phyloP scores from a whole-genome alignment of 768 basidiomycete species.

The Porphyrellus cyaneotinctus region DNA sequence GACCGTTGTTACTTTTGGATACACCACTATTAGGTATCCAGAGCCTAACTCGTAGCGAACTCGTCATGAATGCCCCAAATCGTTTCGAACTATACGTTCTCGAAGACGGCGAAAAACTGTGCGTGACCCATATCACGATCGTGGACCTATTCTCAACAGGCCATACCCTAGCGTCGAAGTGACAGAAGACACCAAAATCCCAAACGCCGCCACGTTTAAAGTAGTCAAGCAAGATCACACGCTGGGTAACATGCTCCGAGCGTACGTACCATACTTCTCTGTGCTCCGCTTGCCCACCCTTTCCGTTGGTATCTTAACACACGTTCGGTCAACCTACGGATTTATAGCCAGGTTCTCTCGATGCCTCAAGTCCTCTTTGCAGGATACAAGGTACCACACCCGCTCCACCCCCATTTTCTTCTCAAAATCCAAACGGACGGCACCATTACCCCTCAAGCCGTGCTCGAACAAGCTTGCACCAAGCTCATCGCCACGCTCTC shows the following conservation, averaged over 20 bases:
- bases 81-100: constrained; percentile 88
- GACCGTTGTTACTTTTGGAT: neutral
- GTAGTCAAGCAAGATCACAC: constrained; percentile 98
- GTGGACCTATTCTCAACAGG: neutral
- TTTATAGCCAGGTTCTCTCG: constrained; percentile 76
- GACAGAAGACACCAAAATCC: constrained; percentile 94
- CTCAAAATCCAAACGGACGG: constrained; percentile 97
- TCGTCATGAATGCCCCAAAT: constrained; percentile 86
- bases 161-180: constrained; percentile 72
- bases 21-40: neutral
- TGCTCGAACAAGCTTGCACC: constrained; percentile 79
- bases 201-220: constrained; percentile 93
- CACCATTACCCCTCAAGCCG: constrained; percentile 70
- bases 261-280: constrained; percentile 49
- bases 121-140: constrained; percentile 37
- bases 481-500: constrained; percentile 72
- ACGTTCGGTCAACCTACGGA: constrained; percentile 4
- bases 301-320: neutral
- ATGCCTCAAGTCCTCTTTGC: constrained; percentile 91
- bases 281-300: neutral
- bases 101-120: constrained; percentile 93
- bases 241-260: constrained; percentile 91
- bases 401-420: constrained; percentile 89
- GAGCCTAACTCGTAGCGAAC: neutral
- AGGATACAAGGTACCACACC: constrained; percentile 97